Evolutionary conservation across 257 asterid genomes (phyloP), one percentile per base, ranked within the genome.

Genomic region (Handroanthus guayacan): DNA sequence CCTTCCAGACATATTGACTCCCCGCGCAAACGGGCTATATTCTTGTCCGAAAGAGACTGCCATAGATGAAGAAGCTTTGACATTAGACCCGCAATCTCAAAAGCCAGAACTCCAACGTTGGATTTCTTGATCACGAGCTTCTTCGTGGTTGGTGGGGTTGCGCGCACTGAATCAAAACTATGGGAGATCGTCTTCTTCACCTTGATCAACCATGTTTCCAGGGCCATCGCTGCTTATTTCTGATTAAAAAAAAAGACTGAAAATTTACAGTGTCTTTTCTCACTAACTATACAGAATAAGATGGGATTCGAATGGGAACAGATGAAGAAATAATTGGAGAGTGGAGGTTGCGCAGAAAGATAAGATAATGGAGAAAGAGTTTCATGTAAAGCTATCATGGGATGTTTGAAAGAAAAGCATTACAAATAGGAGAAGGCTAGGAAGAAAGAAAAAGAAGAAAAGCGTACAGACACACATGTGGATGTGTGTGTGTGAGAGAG

Each of bases 21-120:
- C 50, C 69, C 80, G 13, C 90, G 89, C 9, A 95, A 84, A 12
- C 97, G 88, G 2, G 82, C 69, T 0, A 91, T 37, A 58, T 61
- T 89, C 3, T 76, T 73, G 77, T 95, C 97, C 2, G 99, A 85
- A 17, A 92, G 83, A 16, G 91, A 91, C 52, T 87, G 90, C 97
- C 97, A 95, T 14, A 95, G 66, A 58, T 95, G 99, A 74, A 93
- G 89, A n/a, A 95, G 89, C 91, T 95, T 93, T 4, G 98, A 85
- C 90, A 91, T 89, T 56, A 91, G 75, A 5, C 90, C 91, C 5
- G 97, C 87, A 74, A 89, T 82, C 91, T 95, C 99, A 75, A 95
- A 95, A 0, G 96, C 92, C 47, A 95, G 58, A 54, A 95, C 97
- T 52, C 93, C 96, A 55, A 90, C 96, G 48, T 76, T 82, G 3